phyloP scores from a whole-genome alignment of 2,329 filamentous ascomycete species.

The Parasarocladium wereldwijsianum region DNA sequence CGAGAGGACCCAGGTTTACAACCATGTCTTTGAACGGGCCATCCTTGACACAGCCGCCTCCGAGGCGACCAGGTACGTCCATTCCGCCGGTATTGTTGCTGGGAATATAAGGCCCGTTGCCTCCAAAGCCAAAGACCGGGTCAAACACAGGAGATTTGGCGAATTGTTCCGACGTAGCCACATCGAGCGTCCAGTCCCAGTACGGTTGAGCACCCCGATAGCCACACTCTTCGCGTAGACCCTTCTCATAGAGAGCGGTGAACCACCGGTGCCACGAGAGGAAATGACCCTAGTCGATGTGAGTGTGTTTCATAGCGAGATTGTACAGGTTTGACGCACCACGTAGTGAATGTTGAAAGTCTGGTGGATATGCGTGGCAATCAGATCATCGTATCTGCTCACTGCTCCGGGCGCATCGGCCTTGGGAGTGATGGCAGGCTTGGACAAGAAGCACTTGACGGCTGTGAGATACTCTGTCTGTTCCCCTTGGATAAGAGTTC shows the following conservation, averaged over 20 bases:
- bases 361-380: slow-evolving; percentile 32
- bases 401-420: slow-evolving; percentile 24
- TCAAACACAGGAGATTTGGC: slow-evolving; percentile 14
- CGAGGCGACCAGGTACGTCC: slow-evolving; percentile 10
- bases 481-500: slow-evolving; percentile 11
- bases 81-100: neutral
- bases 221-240: slow-evolving; percentile 15
- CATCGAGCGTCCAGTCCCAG: slow-evolving; percentile 16
- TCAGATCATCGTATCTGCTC: slow-evolving; percentile 33
- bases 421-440: slow-evolving; percentile 19
- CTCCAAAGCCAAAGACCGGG: slow-evolving; percentile 14
- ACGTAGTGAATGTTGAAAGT: slow-evolving; percentile 26
- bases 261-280: slow-evolving; percentile 20
- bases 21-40: slow-evolving; percentile 31
- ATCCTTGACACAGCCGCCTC: slow-evolving; percentile 37
- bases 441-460: slow-evolving; percentile 26
- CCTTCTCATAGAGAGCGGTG: slow-evolving; percentile 15
- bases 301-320: neutral
- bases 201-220: slow-evolving; percentile 18
- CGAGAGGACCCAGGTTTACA: neutral
- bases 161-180: neutral
- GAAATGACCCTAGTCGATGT: slow-evolving; percentile 11
- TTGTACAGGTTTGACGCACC: slow-evolving; percentile 2
- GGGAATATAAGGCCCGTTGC: slow-evolving; percentile 1
- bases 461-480: slow-evolving; percentile 26